These are phyloP conservation scores for Serendipita sp. DNA, from an alignment of 768 basidiomycete species.

Conservation along the genomic window DNA sequence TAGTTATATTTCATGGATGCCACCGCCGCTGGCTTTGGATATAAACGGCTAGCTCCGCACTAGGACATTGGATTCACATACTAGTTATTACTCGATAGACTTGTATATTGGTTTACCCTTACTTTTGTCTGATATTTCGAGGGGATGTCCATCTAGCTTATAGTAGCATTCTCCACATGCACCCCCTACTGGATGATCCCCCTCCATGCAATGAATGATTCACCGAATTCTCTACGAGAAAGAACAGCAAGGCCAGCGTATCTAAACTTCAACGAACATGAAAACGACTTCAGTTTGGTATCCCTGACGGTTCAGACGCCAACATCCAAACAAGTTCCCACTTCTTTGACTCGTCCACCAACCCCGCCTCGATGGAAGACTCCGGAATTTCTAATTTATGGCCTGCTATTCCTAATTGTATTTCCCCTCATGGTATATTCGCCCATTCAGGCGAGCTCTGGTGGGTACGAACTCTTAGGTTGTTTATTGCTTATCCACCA, in stretches of 20 bases:
- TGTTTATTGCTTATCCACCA: neutral
- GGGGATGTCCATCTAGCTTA: too few relatives aligned
- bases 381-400: slow-evolving; percentile 67
- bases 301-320: slow-evolving; percentile 2
- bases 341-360: slow-evolving; percentile 6
- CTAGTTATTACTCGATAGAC: too few relatives aligned
- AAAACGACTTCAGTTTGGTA: neutral
- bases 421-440: slow-evolving; percentile 65
- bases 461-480: slow-evolving; percentile 26
- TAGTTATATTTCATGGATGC: too few relatives aligned
- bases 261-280: neutral
- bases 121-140: too few relatives aligned
- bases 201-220: slow-evolving; percentile 4
- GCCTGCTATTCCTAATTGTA: slow-evolving; percentile 36
- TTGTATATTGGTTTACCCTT: too few relatives aligned
- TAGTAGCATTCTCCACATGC: neutral
- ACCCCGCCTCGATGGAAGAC: slow-evolving; percentile 57
- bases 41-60: too few relatives aligned
- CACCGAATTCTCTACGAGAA: neutral
- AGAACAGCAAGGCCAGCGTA: neutral
- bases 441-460: slow-evolving; percentile 50
- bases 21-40: too few relatives aligned
- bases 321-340: neutral
- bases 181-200: neutral
- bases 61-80: too few relatives aligned